Evolutionary conservation across 2,329 filamentous ascomycete species (phyloP).

Genomic region (Catunica adiposa): DNA sequence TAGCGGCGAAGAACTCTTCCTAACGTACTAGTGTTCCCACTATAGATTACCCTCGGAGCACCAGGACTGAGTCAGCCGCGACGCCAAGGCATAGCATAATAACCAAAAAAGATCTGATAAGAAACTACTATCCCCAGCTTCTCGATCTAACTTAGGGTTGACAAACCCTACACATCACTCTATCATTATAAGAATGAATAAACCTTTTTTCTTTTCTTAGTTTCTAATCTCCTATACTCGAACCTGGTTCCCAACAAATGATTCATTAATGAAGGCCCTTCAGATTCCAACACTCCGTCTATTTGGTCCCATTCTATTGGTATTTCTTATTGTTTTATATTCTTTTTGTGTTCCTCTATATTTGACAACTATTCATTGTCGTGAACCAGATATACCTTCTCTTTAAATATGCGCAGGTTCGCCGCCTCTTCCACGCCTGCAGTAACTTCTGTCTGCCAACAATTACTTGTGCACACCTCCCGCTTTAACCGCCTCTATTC

Average conservation of each 20-base stretch:
- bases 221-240: not conserved
- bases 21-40: too few relatives aligned
- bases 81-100: not conserved
- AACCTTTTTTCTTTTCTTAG: not conserved
- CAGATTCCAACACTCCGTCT: not conserved
- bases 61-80: not conserved
- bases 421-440: not conserved
- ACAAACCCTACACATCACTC: not conserved
- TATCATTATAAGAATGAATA: not conserved
- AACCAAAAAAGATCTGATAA: conserved; percentile 6
- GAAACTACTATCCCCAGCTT: not conserved
- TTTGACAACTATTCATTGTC: not conserved
- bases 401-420: conserved; percentile 6
- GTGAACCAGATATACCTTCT: not conserved
- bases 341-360: not conserved
- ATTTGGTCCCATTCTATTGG: not conserved
- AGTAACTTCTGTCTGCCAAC: not conserved
- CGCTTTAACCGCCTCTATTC: conserved; percentile 20
- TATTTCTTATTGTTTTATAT: not conserved
- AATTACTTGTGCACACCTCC: not conserved
- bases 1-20: too few relatives aligned
- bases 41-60: too few relatives aligned
- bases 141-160: not conserved
- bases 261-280: not conserved
- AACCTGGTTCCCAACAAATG: not conserved